Base-by-base conservation (phyloP, 306 rosid species). In the Abrus pulchellus region DNA sequence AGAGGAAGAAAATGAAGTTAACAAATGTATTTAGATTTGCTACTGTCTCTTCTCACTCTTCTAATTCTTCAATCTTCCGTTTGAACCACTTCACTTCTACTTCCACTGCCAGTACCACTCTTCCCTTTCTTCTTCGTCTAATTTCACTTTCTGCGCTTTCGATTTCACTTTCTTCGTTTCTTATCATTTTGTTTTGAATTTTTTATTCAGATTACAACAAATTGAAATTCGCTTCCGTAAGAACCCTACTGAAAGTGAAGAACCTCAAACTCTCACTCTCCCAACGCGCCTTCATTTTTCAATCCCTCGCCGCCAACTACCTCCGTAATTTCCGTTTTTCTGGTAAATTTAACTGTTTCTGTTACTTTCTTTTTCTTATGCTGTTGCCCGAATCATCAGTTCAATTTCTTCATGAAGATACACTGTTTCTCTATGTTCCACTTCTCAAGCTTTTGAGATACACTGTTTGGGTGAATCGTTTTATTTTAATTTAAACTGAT, bases 171-270 rank as follows among this genome's bases (percentile, higher is more conserved):
- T 5, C 0, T 12, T 52, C 5, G n/a, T 53, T 8, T n/a, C 8
- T 30, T 20, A 5, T 47, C 1, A 53, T 12, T 72, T 13, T 43
- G 11, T 3, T 10, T 33, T 43, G 5, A 1, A 13, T 32, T 33
- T 71, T 62, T 57, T 7, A 29, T 74, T 78, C 84, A 87, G 95
- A 57, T 79, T 54, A 34, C 84, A 62, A 57, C n/a, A 80, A 78
- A 36, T 86, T 80, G 56, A 81, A 81, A 74, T 66, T 61, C 43
- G 64, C 80, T 64, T 56, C 79, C 50, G 30, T 50, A 3, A 86
- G 52, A 73, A 65, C 74, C 54, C 48, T 78, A 9, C 33, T 48
- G 32, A 85, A 83, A 43, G 7, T 68, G 62, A 70, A 72, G 44
- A 40, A 74, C 64, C 7, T 76, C 27, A 67, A 77, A 62, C 83